Conservation (phyloP, 208 protist species). For the Leptomonas pyrrhocoris region DNA sequence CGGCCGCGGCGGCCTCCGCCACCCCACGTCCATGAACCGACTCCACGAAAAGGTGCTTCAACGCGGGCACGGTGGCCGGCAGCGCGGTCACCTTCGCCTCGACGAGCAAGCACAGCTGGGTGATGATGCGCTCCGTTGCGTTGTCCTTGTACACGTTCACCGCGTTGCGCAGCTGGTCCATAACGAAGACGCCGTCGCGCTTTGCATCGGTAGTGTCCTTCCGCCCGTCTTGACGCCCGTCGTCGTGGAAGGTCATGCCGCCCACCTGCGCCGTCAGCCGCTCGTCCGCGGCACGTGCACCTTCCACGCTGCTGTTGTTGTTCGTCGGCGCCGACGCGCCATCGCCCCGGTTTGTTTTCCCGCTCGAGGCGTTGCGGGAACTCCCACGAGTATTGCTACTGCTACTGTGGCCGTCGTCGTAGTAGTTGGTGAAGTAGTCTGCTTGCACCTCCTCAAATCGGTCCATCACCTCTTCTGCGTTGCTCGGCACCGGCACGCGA, state of each 20-base stretch:
- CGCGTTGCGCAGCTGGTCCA: constrained; percentile 56
- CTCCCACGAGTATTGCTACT: neutral
- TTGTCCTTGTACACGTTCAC: constrained; percentile 60
- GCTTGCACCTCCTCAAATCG: constrained; percentile 71
- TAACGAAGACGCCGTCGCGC: constrained; percentile 38
- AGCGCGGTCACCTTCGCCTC: constrained; percentile 63
- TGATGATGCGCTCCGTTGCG: constrained; percentile 64
- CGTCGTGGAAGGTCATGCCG: neutral
- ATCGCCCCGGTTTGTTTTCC: too few relatives aligned
- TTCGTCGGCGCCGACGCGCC: too few relatives aligned
- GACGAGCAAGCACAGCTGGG: constrained; percentile 56
- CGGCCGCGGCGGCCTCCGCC: constrained; percentile 17
- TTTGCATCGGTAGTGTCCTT: neutral
- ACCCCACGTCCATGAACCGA: constrained; percentile 23
- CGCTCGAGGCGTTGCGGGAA: neutral
- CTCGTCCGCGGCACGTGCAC: neutral
- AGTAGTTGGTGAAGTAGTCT: constrained; percentile 46
- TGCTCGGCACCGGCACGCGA: constrained; percentile 38
- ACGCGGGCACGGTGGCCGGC: constrained; percentile 40
- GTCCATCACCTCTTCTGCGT: constrained; percentile 51
- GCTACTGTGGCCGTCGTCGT: neutral
- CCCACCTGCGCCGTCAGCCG: neutral
- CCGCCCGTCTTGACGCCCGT: neutral
- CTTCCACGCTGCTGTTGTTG: neutral
- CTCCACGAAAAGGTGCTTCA: constrained; percentile 38